Evolutionary conservation across 1,139 yeast genomes (phyloP).

Genomic region (Hyphopichia khmerensis): DNA sequence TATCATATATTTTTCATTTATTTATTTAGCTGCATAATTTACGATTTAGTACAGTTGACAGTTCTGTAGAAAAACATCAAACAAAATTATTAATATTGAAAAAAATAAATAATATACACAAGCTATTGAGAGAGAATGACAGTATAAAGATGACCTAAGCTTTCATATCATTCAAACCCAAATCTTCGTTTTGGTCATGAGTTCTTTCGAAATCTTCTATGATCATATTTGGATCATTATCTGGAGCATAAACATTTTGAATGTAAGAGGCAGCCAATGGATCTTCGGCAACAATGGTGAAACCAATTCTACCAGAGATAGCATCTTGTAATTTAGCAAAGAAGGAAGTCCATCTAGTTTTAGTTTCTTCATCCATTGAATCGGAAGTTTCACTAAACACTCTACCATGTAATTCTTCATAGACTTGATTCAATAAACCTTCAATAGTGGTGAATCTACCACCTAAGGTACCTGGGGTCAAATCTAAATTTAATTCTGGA

Average conservation of each 20-base stretch:
- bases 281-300: slow-evolving; percentile 87
- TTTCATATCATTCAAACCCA: slow-evolving; percentile 84
- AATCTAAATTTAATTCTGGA: slow-evolving; percentile 88
- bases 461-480: slow-evolving; percentile 95
- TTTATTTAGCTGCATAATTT: background rate
- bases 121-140: background rate
- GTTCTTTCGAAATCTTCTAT: slow-evolving; percentile 90
- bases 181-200: slow-evolving; percentile 80
- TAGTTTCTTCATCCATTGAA: slow-evolving; percentile 81
- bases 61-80: background rate
- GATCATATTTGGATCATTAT: slow-evolving; percentile 91
- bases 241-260: slow-evolving; percentile 98
- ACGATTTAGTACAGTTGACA: background rate
- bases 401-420: slow-evolving; percentile 82
- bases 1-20: background rate
- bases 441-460: slow-evolving; percentile 97
- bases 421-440: slow-evolving; percentile 85
- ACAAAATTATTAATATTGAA: background rate
- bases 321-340: slow-evolving; percentile 77
- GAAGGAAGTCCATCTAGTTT: slow-evolving; percentile 77
- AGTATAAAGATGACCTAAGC: slow-evolving; percentile 21
- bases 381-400: slow-evolving; percentile 87
- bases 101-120: background rate
- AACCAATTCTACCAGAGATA: slow-evolving; percentile 76
- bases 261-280: slow-evolving; percentile 94